phyloP scores from a whole-genome alignment of 257 asterid species.

The Parsonsia alboflavescens region DNA sequence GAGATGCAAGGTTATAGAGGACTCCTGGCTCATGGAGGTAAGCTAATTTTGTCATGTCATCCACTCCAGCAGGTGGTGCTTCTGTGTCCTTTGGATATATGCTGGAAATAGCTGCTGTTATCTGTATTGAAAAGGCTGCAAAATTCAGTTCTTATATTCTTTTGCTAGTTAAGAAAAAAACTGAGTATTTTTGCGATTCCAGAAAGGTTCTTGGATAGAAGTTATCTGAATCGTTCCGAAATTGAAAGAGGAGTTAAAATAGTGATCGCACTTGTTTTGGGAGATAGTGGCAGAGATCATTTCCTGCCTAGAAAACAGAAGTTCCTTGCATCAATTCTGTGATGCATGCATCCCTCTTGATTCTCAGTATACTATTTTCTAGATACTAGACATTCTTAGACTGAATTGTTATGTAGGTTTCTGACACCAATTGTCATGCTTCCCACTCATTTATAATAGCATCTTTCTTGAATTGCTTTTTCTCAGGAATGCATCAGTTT shows the following conservation, averaged over 20 bases:
- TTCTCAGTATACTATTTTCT: background rate
- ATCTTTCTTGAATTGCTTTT: background rate
- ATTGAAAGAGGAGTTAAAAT: background rate
- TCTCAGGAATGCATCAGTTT: background rate
- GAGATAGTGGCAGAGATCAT: background rate
- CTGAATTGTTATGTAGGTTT: background rate
- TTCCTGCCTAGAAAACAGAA: background rate
- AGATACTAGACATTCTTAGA: background rate
- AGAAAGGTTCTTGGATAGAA: background rate
- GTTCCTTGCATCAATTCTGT: background rate
- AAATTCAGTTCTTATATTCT: constrained; percentile 14
- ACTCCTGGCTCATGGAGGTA: constrained; percentile 97
- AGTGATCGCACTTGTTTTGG: background rate
- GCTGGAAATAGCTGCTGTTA: constrained; percentile 71
- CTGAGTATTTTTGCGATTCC: constrained; percentile 10
- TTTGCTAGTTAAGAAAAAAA: background rate
- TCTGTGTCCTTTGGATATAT: constrained; percentile 91
- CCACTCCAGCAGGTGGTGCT: constrained; percentile 93
- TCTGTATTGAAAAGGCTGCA: constrained; percentile 39
- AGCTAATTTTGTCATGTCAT: constrained; percentile 95
- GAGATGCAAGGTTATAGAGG: constrained; percentile 60
- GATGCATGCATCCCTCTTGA: background rate
- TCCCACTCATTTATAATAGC: background rate
- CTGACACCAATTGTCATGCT: background rate
- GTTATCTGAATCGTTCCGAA: background rate